phyloP scores from a whole-genome alignment of 768 basidiomycete species.

The Tephrocybe sp. region DNA sequence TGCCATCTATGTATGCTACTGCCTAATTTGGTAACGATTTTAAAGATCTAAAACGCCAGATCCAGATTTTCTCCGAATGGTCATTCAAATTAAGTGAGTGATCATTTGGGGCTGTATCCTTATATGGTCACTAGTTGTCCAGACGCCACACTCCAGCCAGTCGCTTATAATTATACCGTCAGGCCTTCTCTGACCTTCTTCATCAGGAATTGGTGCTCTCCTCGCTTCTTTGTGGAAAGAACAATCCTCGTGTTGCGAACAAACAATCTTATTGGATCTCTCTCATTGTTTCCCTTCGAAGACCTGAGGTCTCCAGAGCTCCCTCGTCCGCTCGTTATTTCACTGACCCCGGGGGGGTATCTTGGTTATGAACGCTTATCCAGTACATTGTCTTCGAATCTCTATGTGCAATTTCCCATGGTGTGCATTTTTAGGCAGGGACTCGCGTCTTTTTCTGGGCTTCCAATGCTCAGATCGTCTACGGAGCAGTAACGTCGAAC shows the following conservation, averaged over 20 bases:
- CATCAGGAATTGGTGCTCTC: constrained; percentile 20
- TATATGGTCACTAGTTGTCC: too few species aligned
- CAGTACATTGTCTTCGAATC: constrained; percentile 45
- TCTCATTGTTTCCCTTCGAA: constrained; percentile 13
- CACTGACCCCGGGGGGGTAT: constrained; percentile 35
- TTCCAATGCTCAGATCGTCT: constrained; percentile 48
- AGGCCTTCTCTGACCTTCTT: constrained; percentile 18
- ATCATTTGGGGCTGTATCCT: too few species aligned
- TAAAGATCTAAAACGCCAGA: too few species aligned
- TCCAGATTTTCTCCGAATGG: too few species aligned
- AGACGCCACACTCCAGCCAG: too few species aligned
- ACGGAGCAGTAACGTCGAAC: constrained; percentile 56
- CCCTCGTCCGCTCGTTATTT: constrained; percentile 13
- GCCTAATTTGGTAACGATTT: too few species aligned
- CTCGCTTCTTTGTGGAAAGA: constrained; percentile 16
- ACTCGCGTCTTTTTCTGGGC: constrained; percentile 70
- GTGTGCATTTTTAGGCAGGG: constrained; percentile 45
- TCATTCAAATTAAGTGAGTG: too few species aligned
- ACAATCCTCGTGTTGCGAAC: constrained; percentile 14
- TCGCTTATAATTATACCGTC: constrained; percentile 26
- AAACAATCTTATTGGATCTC: constrained; percentile 18
- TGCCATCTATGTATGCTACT: too few species aligned
- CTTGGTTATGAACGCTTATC: constrained; percentile 76
- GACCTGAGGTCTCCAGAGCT: constrained; percentile 1
- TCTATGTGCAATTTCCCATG: constrained; percentile 4